Conservation (phyloP, 1,139 yeast species). For the Dujonia santamariae region DNA sequence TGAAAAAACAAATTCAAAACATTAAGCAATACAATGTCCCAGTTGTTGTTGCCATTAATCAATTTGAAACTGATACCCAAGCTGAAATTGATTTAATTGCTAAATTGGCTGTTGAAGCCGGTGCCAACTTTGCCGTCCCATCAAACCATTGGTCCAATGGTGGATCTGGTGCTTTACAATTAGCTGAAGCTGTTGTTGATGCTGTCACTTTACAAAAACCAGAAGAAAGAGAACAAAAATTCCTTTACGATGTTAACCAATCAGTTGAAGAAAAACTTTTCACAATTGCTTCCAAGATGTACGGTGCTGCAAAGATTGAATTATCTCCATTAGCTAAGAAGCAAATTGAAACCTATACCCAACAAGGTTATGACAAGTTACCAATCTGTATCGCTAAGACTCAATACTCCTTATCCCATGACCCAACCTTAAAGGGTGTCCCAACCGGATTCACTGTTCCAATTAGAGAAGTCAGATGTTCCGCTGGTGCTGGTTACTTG, state of each 20-base stretch:
- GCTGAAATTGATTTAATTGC: conserved; percentile 65
- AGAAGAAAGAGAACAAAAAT: conserved; percentile 41
- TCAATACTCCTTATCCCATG: conserved; percentile 79
- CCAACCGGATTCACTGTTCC: conserved; percentile 79
- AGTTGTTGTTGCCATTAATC: conserved; percentile 77
- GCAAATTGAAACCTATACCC: conserved; percentile 63
- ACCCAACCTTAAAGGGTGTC: conserved; percentile 77
- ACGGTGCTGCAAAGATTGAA: conserved; percentile 70
- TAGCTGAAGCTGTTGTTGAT: conserved; percentile 67
- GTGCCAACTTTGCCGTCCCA: conserved; percentile 72
- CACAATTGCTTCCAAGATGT: conserved; percentile 69
- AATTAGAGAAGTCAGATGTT: conserved; percentile 74
- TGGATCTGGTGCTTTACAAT: conserved; percentile 67
- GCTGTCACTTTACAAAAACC: conserved; percentile 40
- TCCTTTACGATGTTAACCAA: conserved; percentile 58
- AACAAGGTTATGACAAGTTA: conserved; percentile 69
- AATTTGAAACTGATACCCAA: conserved; percentile 67
- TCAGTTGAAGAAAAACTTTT: conserved; percentile 62
- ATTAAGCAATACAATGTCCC: conserved; percentile 71
- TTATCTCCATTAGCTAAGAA: conserved; percentile 63
- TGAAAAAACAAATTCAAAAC: conserved; percentile 73
- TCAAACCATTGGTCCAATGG: conserved; percentile 83
- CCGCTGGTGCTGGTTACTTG: conserved; percentile 81
- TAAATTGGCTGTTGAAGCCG: conserved; percentile 63
- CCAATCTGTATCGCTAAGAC: conserved; percentile 85